Conservation (phyloP, 2,329 filamentous ascomycete species). For the Blumeria hordei region DNA sequence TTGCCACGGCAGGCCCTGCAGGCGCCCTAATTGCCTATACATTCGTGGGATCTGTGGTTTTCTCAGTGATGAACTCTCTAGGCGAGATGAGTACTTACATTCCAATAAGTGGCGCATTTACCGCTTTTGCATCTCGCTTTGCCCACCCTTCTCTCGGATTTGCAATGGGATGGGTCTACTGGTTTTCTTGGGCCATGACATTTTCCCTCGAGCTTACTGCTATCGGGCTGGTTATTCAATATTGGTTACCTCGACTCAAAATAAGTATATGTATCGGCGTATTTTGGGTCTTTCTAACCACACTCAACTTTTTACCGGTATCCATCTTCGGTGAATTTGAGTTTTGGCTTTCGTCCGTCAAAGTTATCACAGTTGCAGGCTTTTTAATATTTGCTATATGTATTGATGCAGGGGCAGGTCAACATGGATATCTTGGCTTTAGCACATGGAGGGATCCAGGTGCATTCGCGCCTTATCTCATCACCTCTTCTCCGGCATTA, state of each 20-base stretch:
- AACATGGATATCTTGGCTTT: conserved; percentile 51
- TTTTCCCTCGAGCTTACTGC: conserved; percentile 51
- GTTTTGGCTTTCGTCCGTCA: conserved; percentile 56
- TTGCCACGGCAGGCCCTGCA: conserved; percentile 38
- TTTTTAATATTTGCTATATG: conserved; percentile 58
- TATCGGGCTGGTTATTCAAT: conserved; percentile 51
- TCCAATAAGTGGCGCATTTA: conserved; percentile 54
- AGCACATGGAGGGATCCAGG: conserved; percentile 45
- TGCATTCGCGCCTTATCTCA: conserved; percentile 37
- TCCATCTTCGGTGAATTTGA: conserved; percentile 54
- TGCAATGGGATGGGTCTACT: conserved; percentile 65
- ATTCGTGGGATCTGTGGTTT: conserved; percentile 49
- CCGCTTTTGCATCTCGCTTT: conserved; percentile 51
- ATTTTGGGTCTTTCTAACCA: conserved; percentile 47
- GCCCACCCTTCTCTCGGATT: conserved; percentile 50
- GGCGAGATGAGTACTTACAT: conserved; percentile 58
- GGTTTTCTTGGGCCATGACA: conserved; percentile 54
- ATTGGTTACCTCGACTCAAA: conserved; percentile 37
- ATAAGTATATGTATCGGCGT: conserved; percentile 50
- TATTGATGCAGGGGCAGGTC: conserved; percentile 45
- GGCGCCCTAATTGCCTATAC: conserved; percentile 43
- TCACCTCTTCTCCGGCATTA: conserved; percentile 17
- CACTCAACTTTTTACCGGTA: conserved; percentile 46
- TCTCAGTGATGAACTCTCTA: conserved; percentile 45
- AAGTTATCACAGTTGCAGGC: conserved; percentile 49